Evolutionary conservation across 2,329 filamentous ascomycete species (phyloP), one percentile per base, ranked within the genome.

Genomic region (Geosmithia flava): DNA sequence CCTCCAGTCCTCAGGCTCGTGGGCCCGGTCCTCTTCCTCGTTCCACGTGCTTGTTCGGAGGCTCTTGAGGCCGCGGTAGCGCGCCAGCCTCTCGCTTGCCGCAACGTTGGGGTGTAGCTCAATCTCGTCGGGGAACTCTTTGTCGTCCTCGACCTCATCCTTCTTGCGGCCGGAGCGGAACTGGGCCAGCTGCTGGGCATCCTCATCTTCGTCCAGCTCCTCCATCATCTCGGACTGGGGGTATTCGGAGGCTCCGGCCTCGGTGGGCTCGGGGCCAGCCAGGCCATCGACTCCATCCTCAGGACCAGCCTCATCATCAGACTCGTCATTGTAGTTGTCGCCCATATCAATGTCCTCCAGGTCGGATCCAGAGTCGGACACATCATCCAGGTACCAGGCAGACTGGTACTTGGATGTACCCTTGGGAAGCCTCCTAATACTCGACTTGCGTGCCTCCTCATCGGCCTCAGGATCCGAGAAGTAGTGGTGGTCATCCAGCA

Each of bases 401-500:
- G 90, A 78, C 67, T 98, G 93, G 65, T 96, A 97, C 49, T 83
- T 80, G 40, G 93, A 97, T 2, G 93, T 98, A 53, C 93, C 93
- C 64, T 83, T 87, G 1, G 93, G 93, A 20, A 98, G 67, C 52
- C 80, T 80, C 66, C 83, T 93, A 3, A 42, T 16, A 7, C 87
- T 86, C 30, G 69, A 67, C 37, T 74, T 66, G 17, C 49, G 56
- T 11, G 33, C 33, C 17, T 58, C 59, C 44, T 64, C 59, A 42
- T 76, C 72, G 6, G 74, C 70, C 47, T 93, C 84, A 44, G 93
- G 88, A 42, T 97, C 91, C 0, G 90, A 90, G 61, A 97, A 98
- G 65, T 98, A 98, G 62, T 97, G 91, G 63, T 98, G 91, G 55
- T 97, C 91, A 55, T 98, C 93, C 10, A 98, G 74, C 41, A 98